Conservation (phyloP, 2,329 filamentous ascomycete species). For the Leptographium procerum region DNA sequence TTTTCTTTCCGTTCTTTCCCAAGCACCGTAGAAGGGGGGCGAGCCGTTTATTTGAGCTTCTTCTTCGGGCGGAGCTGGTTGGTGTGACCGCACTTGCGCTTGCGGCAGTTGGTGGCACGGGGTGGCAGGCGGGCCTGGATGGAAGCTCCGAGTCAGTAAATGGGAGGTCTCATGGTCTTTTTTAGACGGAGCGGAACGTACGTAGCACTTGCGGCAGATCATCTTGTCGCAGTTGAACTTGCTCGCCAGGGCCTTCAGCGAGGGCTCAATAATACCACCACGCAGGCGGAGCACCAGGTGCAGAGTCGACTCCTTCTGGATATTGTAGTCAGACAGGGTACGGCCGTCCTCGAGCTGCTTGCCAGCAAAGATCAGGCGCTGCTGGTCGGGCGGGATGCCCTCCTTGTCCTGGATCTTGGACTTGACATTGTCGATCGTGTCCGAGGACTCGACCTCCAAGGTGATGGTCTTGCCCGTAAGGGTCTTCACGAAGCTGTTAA, state of each 20-base stretch:
- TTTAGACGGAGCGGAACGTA: slow-evolving; percentile 6
- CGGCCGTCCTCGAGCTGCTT: slow-evolving; percentile 99
- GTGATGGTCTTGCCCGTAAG: slow-evolving; percentile 99
- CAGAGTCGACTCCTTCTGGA: slow-evolving; percentile 99
- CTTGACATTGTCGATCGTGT: slow-evolving; percentile 99
- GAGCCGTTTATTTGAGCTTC: slow-evolving; percentile 52
- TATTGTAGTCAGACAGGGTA: slow-evolving; percentile 96
- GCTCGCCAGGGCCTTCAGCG: slow-evolving; percentile 92
- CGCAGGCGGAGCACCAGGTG: slow-evolving; percentile 97
- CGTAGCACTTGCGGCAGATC: slow-evolving; percentile 99
- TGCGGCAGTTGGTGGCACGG: slow-evolving; percentile 99
- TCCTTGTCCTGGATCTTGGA: slow-evolving; percentile 99
- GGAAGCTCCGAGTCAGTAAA: slow-evolving; percentile 19
- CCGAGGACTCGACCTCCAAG: slow-evolving; percentile 96
- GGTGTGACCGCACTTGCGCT: slow-evolving; percentile 99
- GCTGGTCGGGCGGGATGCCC: slow-evolving; percentile 94
- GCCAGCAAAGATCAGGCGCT: slow-evolving; percentile 96
- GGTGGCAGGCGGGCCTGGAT: slow-evolving; percentile 67
- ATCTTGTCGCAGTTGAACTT: slow-evolving; percentile 99
- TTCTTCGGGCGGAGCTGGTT: slow-evolving; percentile 99
- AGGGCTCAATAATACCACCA: slow-evolving; percentile 99
- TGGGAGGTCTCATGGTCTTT: not conserved
- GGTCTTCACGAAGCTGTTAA: slow-evolving; percentile 94
- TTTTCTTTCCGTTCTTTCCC: not conserved
- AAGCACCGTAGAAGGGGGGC: slow-evolving; percentile 2